A percentile compares a stretch with the other conserved stretches of the same genome.
These are phyloP conservation scores for Erysimum pusillum DNA, from an alignment of 441 rosid species.

Conservation along the genomic window DNA sequence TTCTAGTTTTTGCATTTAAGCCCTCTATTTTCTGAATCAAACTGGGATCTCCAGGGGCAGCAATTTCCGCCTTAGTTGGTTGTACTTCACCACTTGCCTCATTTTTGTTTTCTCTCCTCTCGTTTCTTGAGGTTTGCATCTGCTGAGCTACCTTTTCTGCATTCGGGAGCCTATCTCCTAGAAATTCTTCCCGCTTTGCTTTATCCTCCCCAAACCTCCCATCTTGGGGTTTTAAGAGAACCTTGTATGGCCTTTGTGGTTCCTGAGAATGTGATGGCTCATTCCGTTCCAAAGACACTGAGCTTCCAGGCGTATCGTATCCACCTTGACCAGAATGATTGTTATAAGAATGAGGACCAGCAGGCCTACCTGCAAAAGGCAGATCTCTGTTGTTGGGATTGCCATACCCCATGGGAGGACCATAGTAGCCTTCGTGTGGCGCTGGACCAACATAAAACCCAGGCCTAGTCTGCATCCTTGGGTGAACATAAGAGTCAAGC, in stretches of 20 bases:
- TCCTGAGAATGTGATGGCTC: constrained; percentile 71
- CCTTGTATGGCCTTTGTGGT: constrained; percentile 67
- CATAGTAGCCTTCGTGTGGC: constrained; percentile 79
- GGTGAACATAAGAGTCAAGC: constrained; percentile 78
- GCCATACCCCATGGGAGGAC: constrained; percentile 87
- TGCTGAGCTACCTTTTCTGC: constrained; percentile 55
- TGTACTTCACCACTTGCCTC: constrained; percentile 53
- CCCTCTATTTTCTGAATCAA: constrained; percentile 92
- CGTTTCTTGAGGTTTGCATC: constrained; percentile 58
- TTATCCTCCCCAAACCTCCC: constrained; percentile 67
- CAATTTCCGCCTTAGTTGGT: constrained; percentile 49
- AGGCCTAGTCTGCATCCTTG: constrained; percentile 91
- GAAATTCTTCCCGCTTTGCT: constrained; percentile 59
- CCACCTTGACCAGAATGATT: constrained; percentile 75
- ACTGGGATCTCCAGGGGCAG: constrained; percentile 62
- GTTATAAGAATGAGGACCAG: constrained; percentile 67
- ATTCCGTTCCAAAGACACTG: constrained; percentile 57
- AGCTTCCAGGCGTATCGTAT: constrained; percentile 59
- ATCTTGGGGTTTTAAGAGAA: constrained; percentile 82
- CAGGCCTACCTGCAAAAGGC: constrained; percentile 78
- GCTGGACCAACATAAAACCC: constrained; percentile 89
- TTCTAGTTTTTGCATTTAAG: constrained; percentile 70
- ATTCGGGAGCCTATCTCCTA: constrained; percentile 44
- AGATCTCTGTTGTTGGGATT: constrained; percentile 77
- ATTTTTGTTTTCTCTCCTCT: constrained; percentile 55